phyloP scores from a whole-genome alignment of 2,329 filamentous ascomycete genomes.

The Epichloe aotearoae region DNA sequence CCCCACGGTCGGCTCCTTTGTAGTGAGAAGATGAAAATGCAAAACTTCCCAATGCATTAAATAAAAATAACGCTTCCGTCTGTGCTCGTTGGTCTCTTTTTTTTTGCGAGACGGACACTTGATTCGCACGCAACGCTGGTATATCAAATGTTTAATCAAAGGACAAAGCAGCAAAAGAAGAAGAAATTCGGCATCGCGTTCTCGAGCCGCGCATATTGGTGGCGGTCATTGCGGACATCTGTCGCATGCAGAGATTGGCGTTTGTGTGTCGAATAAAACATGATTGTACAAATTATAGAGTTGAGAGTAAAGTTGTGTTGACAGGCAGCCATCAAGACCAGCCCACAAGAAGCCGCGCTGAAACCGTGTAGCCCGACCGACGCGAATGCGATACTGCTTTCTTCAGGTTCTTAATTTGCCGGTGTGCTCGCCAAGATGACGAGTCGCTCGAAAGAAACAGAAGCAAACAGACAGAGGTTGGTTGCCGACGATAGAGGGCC shows the following conservation, averaged over 20 bases:
- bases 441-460: conserved; percentile 18
- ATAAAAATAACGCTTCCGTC: conserved; percentile 21
- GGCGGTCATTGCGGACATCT: conserved; percentile 16
- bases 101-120: conserved; percentile 20
- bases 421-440: conserved; percentile 38
- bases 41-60: conserved; percentile 15
- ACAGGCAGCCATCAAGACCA: conserved; percentile 10
- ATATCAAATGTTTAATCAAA: conserved; percentile 12
- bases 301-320: conserved; percentile 14
- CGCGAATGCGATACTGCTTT: conserved; percentile 17
- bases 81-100: conserved; percentile 28
- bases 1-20: conserved; percentile 9
- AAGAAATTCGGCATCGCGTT: conserved; percentile 33
- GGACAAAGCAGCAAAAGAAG: conserved; percentile 15
- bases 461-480: conserved; percentile 13
- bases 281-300: conserved; percentile 31
- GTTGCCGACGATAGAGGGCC: conserved; percentile 21
- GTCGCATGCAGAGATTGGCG: conserved; percentile 14
- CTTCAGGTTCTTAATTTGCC: conserved; percentile 25
- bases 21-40: conserved; percentile 8
- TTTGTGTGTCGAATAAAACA: conserved; percentile 32
- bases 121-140: conserved; percentile 9
- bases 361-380: neutral
- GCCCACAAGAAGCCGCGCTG: conserved; percentile 9
- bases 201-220: conserved; percentile 15